Conservation (phyloP, 2,329 filamentous ascomycete species). For the Trichophyton rubrum region DNA sequence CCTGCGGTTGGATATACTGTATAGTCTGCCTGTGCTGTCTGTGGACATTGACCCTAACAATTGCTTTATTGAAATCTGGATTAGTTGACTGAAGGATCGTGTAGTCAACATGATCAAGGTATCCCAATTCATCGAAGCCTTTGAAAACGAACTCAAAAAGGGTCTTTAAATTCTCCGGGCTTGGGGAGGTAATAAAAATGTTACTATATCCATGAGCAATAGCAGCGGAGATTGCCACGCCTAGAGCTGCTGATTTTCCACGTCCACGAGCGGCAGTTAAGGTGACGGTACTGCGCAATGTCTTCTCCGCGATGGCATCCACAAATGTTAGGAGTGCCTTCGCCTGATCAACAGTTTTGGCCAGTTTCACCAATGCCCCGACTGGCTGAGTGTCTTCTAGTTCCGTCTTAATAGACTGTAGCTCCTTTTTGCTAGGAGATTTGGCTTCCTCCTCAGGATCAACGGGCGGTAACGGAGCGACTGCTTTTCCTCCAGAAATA, state of each 20-base stretch:
- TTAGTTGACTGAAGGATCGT: conserved; percentile 97
- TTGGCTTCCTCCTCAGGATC: conserved; percentile 62
- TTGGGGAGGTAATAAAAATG: conserved; percentile 97
- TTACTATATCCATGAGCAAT: conserved; percentile 96
- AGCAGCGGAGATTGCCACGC: conserved; percentile 85
- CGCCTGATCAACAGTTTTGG: conserved; percentile 86
- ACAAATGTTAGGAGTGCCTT: conserved; percentile 95
- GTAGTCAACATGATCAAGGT: conserved; percentile 92
- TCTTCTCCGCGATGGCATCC: conserved; percentile 93
- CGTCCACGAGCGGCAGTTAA: conserved; percentile 87
- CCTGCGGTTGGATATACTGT: conserved; percentile 94
- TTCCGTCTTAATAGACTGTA: conserved; percentile 77
- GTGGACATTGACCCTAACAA: conserved; percentile 92
- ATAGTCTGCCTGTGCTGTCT: conserved; percentile 93
- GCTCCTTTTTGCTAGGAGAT: conserved; percentile 56
- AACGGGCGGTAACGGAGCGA: conserved; percentile 66
- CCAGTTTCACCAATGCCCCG: conserved; percentile 68
- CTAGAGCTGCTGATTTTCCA: conserved; percentile 91
- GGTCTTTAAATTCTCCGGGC: conserved; percentile 95
- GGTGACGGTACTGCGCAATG: conserved; percentile 80
- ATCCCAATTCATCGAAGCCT: conserved; percentile 86
- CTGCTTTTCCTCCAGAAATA: conserved; percentile 87
- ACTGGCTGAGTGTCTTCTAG: conserved; percentile 76
- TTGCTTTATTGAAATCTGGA: conserved; percentile 97
- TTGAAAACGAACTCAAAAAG: conserved; percentile 98